Percentiles rank a stretch among this genome's conserved stretches.
phyloP scores from a whole-genome alignment of 2,329 filamentous ascomycete species.

The Stromatinia cepivora region DNA sequence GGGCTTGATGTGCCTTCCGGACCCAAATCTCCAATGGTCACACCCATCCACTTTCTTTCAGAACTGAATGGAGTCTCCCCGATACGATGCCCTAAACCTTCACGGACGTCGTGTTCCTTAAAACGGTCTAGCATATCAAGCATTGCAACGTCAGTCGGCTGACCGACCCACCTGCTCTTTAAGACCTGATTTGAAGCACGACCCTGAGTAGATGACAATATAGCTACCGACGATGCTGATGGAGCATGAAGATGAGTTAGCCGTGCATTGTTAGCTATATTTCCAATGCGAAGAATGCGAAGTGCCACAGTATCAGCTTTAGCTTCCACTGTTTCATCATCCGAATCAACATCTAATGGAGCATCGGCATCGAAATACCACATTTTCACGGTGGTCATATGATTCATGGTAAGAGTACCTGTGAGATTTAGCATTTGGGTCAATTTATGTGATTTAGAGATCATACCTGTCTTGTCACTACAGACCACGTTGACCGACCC shows the following conservation, averaged over 20 bases:
- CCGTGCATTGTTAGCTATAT: constrained; percentile 93
- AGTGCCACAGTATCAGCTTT: constrained; percentile 72
- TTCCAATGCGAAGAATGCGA: constrained; percentile 85
- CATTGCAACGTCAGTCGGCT: constrained; percentile 97
- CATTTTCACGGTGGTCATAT: constrained; percentile 96
- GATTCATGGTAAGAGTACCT: constrained; percentile 93
- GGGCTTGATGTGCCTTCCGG: constrained; percentile 39
- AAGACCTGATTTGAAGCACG: constrained; percentile 57
- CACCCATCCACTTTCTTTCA: constrained; percentile 98
- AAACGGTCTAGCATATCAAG: constrained; percentile 89
- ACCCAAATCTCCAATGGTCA: constrained; percentile 64
- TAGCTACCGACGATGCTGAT: constrained; percentile 70
- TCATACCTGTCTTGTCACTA: constrained; percentile 87
- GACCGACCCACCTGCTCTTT: constrained; percentile 91
- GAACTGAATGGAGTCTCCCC: constrained; percentile 95
- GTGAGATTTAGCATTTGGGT: constrained; percentile 30
- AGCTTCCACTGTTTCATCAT: constrained; percentile 54
- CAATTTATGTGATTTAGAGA: neutral
- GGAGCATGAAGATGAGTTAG: constrained; percentile 71
- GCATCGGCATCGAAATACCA: constrained; percentile 80
- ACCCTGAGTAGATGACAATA: constrained; percentile 79
- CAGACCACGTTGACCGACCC: constrained; percentile 99
- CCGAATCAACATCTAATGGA: constrained; percentile 50
- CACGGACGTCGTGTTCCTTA: constrained; percentile 86
- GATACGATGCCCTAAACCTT: constrained; percentile 77